Percentiles rank a stretch among this genome's conserved stretches.
phyloP scores from a whole-genome alignment of 805 yeast species.

The Candida sithepensis region DNA sequence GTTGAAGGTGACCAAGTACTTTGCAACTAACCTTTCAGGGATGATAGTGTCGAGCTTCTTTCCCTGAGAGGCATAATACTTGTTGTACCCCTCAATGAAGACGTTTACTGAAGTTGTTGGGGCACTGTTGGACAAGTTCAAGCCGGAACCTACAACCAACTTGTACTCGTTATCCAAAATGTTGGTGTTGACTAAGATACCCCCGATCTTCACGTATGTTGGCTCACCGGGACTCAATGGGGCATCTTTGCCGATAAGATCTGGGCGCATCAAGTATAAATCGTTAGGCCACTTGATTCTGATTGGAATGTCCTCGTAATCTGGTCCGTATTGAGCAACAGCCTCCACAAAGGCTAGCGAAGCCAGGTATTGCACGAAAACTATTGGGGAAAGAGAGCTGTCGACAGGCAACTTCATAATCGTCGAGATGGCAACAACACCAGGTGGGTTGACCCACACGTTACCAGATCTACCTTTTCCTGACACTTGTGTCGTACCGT shows the following conservation, averaged over 20 bases:
- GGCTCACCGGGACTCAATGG: slow-evolving; percentile 42
- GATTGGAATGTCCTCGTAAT: slow-evolving; percentile 70
- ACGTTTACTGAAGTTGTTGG: slow-evolving; percentile 88
- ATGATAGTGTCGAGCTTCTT: slow-evolving; percentile 20
- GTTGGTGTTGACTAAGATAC: slow-evolving; percentile 79
- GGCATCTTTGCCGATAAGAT: slow-evolving; percentile 36
- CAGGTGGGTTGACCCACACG: slow-evolving; percentile 91
- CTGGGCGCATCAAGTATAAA: slow-evolving; percentile 70
- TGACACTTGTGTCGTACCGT: slow-evolving; percentile 80
- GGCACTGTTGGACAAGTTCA: slow-evolving; percentile 77
- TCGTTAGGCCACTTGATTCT: slow-evolving; percentile 97
- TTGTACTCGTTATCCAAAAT: slow-evolving; percentile 56
- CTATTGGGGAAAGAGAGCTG: slow-evolving; percentile 50
- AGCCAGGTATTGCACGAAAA: slow-evolving; percentile 81
- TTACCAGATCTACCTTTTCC: slow-evolving; percentile 96
- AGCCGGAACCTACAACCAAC: slow-evolving; percentile 81
- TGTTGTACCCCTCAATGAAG: slow-evolving; percentile 61
- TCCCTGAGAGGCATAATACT: slow-evolving; percentile 41
- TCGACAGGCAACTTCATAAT: slow-evolving; percentile 53
- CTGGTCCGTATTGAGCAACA: slow-evolving; percentile 48
- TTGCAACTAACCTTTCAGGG: slow-evolving; percentile 59
- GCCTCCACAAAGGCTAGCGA: slow-evolving; percentile 83
- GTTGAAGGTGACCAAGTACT: slow-evolving; percentile 62
- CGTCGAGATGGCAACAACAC: slow-evolving; percentile 81
- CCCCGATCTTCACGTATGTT: slow-evolving; percentile 73